Evolutionary conservation across 1,284 basidiomycete genomes (phyloP).

Genomic region (Cutaneotrichosporon sp.): DNA sequence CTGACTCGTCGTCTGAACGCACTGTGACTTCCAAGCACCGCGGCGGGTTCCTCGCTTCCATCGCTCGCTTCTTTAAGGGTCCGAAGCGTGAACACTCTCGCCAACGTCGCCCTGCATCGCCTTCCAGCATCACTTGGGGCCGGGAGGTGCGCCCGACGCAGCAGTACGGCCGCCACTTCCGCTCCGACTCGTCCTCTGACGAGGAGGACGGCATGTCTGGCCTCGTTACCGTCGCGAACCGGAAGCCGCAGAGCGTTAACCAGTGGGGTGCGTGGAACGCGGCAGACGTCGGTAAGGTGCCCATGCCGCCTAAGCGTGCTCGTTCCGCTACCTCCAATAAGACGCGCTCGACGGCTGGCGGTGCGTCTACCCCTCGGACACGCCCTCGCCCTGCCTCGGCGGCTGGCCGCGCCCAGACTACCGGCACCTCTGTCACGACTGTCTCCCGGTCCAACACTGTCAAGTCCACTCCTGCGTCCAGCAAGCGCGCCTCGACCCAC

Average conservation of each 20-base stretch:
- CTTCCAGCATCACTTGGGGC: neutral
- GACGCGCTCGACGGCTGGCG: constrained; percentile 32
- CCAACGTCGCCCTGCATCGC: constrained; percentile 4
- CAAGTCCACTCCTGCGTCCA: constrained; percentile 1
- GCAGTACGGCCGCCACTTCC: constrained; percentile 19
- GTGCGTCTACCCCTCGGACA: neutral
- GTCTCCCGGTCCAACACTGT: constrained; percentile 4
- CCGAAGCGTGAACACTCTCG: constrained; percentile 5
- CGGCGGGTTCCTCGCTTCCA: constrained; percentile 45
- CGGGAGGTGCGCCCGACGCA: neutral
- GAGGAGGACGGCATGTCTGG: constrained; percentile 37
- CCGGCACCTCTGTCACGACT: neutral
- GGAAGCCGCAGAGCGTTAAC: constrained; percentile 16
- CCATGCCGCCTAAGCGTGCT: constrained; percentile 20
- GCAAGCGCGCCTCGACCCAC: constrained; percentile 5
- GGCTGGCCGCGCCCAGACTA: neutral
- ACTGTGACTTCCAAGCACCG: constrained; percentile 23
- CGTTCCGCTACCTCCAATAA: constrained; percentile 22
- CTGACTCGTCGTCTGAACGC: constrained; percentile 37
- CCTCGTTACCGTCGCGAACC: constrained; percentile 43
- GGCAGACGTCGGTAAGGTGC: constrained; percentile 32
- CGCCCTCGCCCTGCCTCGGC: constrained; percentile 8
- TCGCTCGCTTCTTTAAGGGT: constrained; percentile 42
- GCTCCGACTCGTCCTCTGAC: constrained; percentile 35
- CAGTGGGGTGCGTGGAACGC: constrained; percentile 28